A percentile compares a stretch with the other conserved stretches of the same genome.
Conservation (phyloP, 208 protist species). For the Cochliopodium minus region DNA sequence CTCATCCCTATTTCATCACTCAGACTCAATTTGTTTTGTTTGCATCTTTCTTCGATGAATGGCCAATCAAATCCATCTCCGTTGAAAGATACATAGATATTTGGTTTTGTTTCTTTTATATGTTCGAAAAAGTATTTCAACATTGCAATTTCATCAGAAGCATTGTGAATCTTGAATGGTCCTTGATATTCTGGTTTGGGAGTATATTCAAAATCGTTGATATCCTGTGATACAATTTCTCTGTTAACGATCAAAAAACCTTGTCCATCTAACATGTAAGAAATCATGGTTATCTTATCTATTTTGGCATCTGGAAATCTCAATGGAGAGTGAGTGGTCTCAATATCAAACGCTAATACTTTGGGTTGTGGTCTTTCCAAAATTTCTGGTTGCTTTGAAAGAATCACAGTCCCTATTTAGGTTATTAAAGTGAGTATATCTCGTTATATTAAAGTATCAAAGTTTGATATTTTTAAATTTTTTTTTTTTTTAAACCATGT, state of each 20-base stretch:
- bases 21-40: conserved; percentile 59
- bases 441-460: no score
- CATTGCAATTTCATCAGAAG: conserved; percentile 65
- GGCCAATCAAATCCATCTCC: conserved; percentile 99
- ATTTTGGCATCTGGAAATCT: conserved; percentile 87
- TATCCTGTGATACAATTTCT: conserved; percentile 89
- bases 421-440: not conserved
- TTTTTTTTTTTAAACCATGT: conserved; percentile 44
- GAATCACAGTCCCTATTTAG: conserved; percentile 1
- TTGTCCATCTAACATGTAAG: conserved; percentile 96
- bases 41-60: conserved; percentile 83
- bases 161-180: conserved; percentile 90
- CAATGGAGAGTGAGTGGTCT: conserved; percentile 93
- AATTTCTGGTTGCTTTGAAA: conserved; percentile 49
- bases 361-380: conserved; percentile 62
- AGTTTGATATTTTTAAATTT: not conserved
- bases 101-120: conserved; percentile 78
- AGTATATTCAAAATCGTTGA: conserved; percentile 96
- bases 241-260: conserved; percentile 94
- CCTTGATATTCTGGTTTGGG: conserved; percentile 90
- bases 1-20: conserved; percentile 22
- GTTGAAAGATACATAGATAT: conserved; percentile 98
- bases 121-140: conserved; percentile 84
- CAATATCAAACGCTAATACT: conserved; percentile 93
- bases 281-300: conserved; percentile 99